Conservation (phyloP, 345 rosid species). For the Garcia nutans region DNA sequence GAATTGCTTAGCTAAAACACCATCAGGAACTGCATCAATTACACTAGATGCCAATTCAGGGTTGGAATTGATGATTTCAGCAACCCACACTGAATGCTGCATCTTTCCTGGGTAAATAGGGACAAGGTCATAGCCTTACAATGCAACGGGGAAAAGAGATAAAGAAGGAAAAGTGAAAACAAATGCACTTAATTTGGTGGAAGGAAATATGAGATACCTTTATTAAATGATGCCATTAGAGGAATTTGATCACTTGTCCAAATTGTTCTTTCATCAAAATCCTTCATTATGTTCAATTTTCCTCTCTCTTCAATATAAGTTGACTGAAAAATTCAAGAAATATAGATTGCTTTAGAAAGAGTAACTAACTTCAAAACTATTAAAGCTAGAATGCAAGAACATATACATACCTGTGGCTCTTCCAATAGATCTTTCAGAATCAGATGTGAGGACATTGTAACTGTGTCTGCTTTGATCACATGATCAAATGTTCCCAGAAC, state of each 20-base stretch:
- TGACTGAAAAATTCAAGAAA: conserved; percentile 45
- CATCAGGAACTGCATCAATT: conserved; percentile 44
- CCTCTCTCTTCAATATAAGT: conserved; percentile 85
- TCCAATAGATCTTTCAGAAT: conserved; percentile 77
- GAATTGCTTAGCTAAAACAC: conserved; percentile 52
- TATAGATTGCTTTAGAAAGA: conserved; percentile 2
- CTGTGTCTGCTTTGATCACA: conserved; percentile 46
- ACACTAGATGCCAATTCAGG: conserved; percentile 44
- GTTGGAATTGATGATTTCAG: conserved; percentile 58
- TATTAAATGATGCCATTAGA: conserved; percentile 82
- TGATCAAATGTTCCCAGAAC: conserved; percentile 41
- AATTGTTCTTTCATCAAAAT: conserved; percentile 85
- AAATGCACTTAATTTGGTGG: background rate
- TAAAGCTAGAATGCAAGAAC: conserved; percentile 7
- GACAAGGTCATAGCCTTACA: conserved; percentile 13
- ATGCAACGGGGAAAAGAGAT: conserved; percentile 5
- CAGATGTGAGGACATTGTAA: conserved; percentile 61
- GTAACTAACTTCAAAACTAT: background rate
- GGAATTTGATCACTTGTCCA: conserved; percentile 84
- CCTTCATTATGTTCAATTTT: conserved; percentile 69
- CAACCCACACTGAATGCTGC: conserved; percentile 95
- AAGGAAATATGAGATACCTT: conserved; percentile 49
- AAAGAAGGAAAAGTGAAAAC: conserved; percentile 2
- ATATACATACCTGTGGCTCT: conserved; percentile 67
- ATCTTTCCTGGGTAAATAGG: conserved; percentile 60